Percentiles rank a stretch among this genome's conserved stretches.
Conservation (phyloP, 163 green algal species). For the Chlorella variabilis region DNA sequence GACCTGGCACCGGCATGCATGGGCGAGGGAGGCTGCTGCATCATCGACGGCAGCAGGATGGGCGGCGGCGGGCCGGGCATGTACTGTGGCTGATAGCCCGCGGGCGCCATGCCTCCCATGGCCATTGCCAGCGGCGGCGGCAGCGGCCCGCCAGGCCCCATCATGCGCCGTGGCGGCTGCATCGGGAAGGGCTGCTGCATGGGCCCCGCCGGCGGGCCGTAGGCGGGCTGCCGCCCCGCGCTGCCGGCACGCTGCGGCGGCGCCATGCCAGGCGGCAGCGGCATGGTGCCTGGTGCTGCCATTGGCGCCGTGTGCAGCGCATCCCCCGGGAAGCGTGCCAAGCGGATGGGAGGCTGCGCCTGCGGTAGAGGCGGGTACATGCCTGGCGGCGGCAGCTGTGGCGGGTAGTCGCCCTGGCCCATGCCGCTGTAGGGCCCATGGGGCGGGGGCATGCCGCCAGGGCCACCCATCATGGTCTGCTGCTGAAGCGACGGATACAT, state of each 20-base stretch:
- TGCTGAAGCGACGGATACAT: too few species aligned
- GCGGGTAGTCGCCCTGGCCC: not conserved
- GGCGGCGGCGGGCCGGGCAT: not conserved
- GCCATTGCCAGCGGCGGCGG: not conserved
- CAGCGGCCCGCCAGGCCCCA: not conserved
- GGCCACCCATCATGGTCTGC: not conserved
- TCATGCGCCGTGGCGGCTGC: slow-evolving; percentile 1
- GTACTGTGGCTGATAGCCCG: not conserved
- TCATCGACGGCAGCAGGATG: not conserved
- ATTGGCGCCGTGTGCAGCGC: slow-evolving; percentile 4
- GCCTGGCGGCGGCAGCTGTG: not conserved
- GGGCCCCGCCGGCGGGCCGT: not conserved
- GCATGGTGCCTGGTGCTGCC: not conserved
- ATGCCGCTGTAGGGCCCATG: too few species aligned
- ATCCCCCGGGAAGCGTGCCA: slow-evolving; percentile 24
- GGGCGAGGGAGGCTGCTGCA: not conserved
- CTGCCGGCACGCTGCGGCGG: not conserved
- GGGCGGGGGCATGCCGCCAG: too few species aligned
- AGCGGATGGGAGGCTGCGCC: not conserved
- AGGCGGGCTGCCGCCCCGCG: not conserved
- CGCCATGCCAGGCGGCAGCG: too few species aligned
- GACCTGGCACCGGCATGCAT: not conserved
- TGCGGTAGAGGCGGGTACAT: not conserved
- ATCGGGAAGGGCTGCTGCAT: not conserved
- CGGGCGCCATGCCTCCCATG: not conserved